These are phyloP conservation scores for Aspergillus novoparasiticus DNA, from an alignment of 2,329 filamentous ascomycete species.

Conservation along the genomic window DNA sequence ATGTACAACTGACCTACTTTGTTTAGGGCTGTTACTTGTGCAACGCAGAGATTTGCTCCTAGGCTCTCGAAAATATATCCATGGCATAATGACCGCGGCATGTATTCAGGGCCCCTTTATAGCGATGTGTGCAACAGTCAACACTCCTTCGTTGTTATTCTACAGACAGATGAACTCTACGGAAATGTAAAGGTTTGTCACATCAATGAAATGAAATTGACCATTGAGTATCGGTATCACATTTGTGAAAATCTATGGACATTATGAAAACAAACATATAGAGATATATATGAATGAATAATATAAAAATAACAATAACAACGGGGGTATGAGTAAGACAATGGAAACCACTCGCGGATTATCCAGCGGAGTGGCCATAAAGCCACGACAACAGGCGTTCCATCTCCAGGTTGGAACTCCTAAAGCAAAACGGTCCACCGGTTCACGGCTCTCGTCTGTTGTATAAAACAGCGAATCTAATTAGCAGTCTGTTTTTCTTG, in stretches of 20 bases:
- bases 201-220: background rate
- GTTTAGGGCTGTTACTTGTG: no score
- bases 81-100: fast-evolving
- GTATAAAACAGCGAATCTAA: background rate
- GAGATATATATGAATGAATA: background rate
- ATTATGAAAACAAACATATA: background rate
- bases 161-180: background rate
- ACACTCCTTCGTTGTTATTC: background rate
- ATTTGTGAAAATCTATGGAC: background rate
- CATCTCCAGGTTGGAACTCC: background rate
- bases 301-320: background rate
- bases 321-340: background rate
- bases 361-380: background rate
- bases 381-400: background rate
- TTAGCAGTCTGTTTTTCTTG: constrained; percentile 9
- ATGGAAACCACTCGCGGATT: background rate
- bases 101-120: no score
- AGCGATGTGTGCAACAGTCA: background rate
- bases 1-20: no score
- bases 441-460: background rate
- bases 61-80: no score
- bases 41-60: no score
- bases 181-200: background rate
- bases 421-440: background rate
- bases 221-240: background rate